phyloP scores from a whole-genome alignment of 2,329 filamentous ascomycete genomes.

The Fusarium cicatricum region DNA sequence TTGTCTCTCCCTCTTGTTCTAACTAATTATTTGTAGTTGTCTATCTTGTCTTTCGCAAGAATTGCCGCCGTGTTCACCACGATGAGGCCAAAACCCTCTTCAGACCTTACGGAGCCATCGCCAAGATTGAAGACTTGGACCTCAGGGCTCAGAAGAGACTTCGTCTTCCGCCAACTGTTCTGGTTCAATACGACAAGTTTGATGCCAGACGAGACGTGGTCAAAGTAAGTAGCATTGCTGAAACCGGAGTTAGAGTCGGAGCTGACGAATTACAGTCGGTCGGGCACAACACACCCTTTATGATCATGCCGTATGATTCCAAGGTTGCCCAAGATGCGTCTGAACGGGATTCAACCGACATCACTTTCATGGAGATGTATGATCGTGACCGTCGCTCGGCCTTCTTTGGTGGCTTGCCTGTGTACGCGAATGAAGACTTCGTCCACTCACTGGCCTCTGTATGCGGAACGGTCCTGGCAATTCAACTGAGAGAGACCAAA shows the following conservation, averaged over 20 bases:
- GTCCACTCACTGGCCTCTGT: slow-evolving; percentile 49
- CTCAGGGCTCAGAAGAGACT: slow-evolving; percentile 45
- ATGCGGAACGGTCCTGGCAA: slow-evolving; percentile 48
- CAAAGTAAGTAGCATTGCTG: slow-evolving; percentile 49
- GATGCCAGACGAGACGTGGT: slow-evolving; percentile 60
- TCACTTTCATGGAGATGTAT: slow-evolving; percentile 43
- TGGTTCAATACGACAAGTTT: slow-evolving; percentile 61
- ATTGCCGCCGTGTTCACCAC: slow-evolving; percentile 48
- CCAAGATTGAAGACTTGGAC: slow-evolving; percentile 49
- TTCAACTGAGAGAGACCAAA: slow-evolving; percentile 11
- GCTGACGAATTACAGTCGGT: not conserved
- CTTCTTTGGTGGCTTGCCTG: slow-evolving; percentile 57
- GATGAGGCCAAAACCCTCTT: slow-evolving; percentile 57
- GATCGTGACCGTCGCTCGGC: slow-evolving; percentile 57
- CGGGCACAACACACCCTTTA: not conserved
- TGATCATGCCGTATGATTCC: slow-evolving; percentile 17
- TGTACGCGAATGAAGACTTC: slow-evolving; percentile 46
- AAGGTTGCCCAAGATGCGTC: slow-evolving; percentile 17
- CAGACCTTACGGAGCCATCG: slow-evolving; percentile 54
- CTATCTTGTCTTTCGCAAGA: slow-evolving; percentile 56
- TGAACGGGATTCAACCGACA: slow-evolving; percentile 7
- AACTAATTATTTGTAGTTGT: slow-evolving; percentile 51
- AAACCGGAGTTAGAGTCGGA: not conserved
- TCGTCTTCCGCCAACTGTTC: slow-evolving; percentile 49
- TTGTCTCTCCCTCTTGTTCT: not conserved